These are phyloP conservation scores for Alternaria alternata DNA, from an alignment of 2,329 filamentous ascomycete species.

Conservation along the genomic window DNA sequence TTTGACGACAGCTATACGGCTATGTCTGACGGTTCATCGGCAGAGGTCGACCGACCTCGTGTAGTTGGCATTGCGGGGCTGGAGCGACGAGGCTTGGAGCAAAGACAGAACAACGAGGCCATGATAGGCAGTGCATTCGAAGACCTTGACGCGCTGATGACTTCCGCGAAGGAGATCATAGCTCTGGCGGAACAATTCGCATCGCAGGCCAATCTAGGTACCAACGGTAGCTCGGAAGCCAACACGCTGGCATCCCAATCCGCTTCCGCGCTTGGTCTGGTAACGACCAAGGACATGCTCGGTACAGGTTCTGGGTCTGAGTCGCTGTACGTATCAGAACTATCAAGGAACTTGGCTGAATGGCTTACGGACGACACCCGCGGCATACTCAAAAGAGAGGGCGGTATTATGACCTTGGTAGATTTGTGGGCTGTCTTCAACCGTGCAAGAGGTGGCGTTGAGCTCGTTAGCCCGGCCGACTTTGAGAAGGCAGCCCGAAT, in stretches of 20 bases:
- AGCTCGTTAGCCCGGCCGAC: constrained; percentile 89
- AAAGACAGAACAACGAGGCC: constrained; percentile 90
- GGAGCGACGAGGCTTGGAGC: constrained; percentile 82
- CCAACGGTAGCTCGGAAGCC: constrained; percentile 70
- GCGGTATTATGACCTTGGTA: constrained; percentile 52
- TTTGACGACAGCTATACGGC: constrained; percentile 40
- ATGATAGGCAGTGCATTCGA: constrained; percentile 95
- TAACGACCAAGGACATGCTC: constrained; percentile 96
- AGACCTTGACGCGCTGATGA: constrained; percentile 95
- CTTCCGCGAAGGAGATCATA: constrained; percentile 94
- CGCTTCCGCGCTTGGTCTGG: constrained; percentile 80
- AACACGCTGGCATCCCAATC: constrained; percentile 81
- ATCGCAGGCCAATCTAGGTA: constrained; percentile 67
- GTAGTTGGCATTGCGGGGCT: constrained; percentile 90
- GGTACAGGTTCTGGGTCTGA: constrained; percentile 77
- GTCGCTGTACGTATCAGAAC: constrained; percentile 80
- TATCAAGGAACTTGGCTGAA: constrained; percentile 52
- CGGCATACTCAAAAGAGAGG: constrained; percentile 47
- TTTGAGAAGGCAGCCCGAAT: constrained; percentile 88
- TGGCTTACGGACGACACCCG: constrained; percentile 51
- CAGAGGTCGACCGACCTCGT: constrained; percentile 55
- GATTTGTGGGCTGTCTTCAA: constrained; percentile 75
- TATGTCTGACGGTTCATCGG: constrained; percentile 26
- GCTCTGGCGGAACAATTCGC: constrained; percentile 90
- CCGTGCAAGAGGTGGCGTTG: constrained; percentile 87